Evolutionary conservation across 129 eudicot species (phyloP).

Genomic region (Artemisia annua): DNA sequence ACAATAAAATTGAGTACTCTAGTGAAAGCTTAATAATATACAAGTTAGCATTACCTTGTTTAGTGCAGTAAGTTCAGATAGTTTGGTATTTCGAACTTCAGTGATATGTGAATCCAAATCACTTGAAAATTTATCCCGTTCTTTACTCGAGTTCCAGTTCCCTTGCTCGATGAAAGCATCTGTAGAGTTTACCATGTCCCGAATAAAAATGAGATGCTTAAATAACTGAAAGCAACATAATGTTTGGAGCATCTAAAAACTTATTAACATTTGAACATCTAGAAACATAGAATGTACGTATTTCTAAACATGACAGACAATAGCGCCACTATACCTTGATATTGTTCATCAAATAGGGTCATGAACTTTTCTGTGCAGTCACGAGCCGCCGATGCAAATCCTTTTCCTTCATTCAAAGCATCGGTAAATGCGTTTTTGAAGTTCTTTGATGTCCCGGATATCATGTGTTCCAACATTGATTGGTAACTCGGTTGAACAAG

Average conservation of each 20-base stretch:
- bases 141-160: constrained; percentile 72
- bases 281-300: no score
- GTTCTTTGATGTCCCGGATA: constrained; percentile 54
- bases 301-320: not conserved
- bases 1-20: no score
- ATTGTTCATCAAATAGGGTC: constrained; percentile 55
- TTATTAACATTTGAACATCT: no score
- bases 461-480: constrained; percentile 62
- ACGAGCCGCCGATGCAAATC: constrained; percentile 62
- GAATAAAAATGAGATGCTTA: not conserved
- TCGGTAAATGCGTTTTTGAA: constrained; percentile 62
- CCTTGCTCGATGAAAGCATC: constrained; percentile 69
- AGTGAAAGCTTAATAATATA: no score
- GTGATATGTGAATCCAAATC: constrained; percentile 75
- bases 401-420: constrained; percentile 67
- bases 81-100: constrained; percentile 56
- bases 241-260: no score
- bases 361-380: constrained; percentile 47
- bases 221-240: not conserved
- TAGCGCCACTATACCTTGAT: constrained; percentile 55
- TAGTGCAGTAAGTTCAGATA: constrained; percentile 58
- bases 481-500: constrained; percentile 75
- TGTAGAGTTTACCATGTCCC: constrained; percentile 23
- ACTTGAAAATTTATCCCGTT: constrained; percentile 58
- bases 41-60: constrained; percentile 54